Percentiles rank a stretch among this genome's conserved stretches.
Evolutionary conservation across 306 rosid genomes (phyloP).

Genomic region (Sesbania bispinosa): DNA sequence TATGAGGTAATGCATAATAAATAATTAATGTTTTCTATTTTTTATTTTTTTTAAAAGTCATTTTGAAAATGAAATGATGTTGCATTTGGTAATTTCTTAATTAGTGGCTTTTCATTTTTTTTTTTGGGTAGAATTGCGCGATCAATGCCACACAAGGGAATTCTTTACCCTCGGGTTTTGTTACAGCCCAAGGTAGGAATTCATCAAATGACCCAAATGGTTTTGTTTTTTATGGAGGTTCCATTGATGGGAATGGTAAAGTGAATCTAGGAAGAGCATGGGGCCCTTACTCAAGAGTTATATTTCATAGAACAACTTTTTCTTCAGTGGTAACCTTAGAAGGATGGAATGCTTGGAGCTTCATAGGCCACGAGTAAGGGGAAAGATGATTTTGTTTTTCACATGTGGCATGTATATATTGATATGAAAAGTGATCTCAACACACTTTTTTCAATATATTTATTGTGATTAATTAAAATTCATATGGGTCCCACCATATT

Average conservation of each 20-base stretch:
- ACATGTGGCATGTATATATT: too few relatives aligned
- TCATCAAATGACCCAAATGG: slow-evolving; percentile 17
- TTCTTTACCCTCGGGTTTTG: neutral
- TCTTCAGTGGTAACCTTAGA: neutral
- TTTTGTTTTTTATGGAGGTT: slow-evolving; percentile 37
- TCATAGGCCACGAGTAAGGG: neutral
- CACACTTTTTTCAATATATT: too few relatives aligned
- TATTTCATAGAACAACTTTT: neutral
- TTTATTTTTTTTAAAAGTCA: neutral
- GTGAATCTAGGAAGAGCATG: slow-evolving; percentile 20
- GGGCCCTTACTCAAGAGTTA: slow-evolving; percentile 15
- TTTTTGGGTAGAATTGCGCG: slow-evolving; percentile 23
- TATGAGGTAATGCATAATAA: slow-evolving; percentile 32
- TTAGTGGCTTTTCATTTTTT: neutral
- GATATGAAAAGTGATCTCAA: too few relatives aligned
- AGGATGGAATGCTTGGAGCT: neutral
- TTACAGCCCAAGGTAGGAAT: slow-evolving; percentile 37
- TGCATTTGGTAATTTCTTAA: too few relatives aligned
- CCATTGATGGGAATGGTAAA: neutral
- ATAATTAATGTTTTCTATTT: neutral
- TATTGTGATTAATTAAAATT: too few relatives aligned
- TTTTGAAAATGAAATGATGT: neutral
- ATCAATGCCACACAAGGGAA: slow-evolving; percentile 13
- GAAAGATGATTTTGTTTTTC: neutral
- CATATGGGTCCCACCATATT: too few relatives aligned